phyloP scores from a whole-genome alignment of 805 yeast species.

The Candida argentea region DNA sequence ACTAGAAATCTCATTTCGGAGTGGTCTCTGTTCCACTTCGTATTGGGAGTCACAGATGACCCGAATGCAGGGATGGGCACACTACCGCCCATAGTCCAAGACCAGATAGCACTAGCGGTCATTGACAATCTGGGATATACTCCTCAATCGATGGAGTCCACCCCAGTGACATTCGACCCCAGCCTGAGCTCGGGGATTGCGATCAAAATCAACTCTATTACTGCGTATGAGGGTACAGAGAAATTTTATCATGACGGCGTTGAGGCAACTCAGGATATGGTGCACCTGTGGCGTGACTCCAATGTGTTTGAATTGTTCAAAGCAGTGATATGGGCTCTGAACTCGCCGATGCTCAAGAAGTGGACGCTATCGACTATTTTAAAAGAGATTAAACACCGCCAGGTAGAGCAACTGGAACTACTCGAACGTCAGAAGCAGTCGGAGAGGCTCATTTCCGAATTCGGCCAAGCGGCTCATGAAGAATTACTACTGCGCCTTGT shows the following conservation, averaged over 20 bases:
- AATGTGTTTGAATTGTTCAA: conserved; percentile 26
- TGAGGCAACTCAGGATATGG: conserved; percentile 19
- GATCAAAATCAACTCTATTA: conserved; percentile 22
- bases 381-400: conserved; percentile 6
- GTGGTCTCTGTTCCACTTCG: too few species aligned
- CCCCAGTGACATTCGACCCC: conserved; percentile 14
- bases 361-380: conserved; percentile 12
- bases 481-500: conserved; percentile 26
- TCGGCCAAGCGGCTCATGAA: conserved; percentile 20
- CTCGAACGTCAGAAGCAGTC: conserved; percentile 9
- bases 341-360: conserved; percentile 12
- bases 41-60: conserved; percentile 13
- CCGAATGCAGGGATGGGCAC: conserved; percentile 7
- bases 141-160: conserved; percentile 22
- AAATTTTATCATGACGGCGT: conserved; percentile 20
- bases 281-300: conserved; percentile 21
- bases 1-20: too few species aligned
- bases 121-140: conserved; percentile 30
- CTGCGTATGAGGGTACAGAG: conserved; percentile 18
- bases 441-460: conserved; percentile 13
- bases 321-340: conserved; percentile 17
- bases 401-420: conserved; percentile 9
- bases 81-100: conserved; percentile 12
- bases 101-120: conserved; percentile 24
- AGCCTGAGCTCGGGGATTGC: conserved; percentile 12